Percentiles rank a stretch among this genome's conserved stretches.
phyloP scores from a whole-genome alignment of 257 asterid species.

The Plantago elongata region DNA sequence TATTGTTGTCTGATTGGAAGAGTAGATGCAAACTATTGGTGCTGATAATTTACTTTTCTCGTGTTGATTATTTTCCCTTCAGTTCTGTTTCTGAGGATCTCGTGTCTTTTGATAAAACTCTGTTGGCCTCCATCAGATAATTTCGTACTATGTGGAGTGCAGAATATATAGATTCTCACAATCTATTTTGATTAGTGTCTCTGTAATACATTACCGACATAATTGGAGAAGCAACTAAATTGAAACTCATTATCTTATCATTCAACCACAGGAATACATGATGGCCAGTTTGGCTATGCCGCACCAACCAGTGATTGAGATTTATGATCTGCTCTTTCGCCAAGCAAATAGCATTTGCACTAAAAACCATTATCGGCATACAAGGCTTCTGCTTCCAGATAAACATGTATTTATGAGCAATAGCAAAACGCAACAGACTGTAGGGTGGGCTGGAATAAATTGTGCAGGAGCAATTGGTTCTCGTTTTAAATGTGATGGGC shows the following conservation, averaged over 20 bases:
- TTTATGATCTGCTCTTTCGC: conserved; percentile 31
- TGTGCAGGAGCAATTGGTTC: conserved; percentile 26
- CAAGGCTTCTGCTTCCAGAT: conserved; percentile 22
- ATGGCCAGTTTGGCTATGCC: conserved; percentile 42
- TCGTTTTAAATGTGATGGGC: conserved; percentile 30
- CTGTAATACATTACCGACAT: conserved; percentile 13
- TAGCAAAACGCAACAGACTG: conserved; percentile 21
- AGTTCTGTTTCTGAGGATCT: no score
- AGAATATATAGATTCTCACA: background rate
- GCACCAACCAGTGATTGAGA: conserved; percentile 36
- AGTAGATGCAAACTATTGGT: no score
- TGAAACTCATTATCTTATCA: conserved; percentile 2
- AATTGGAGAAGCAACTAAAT: conserved; percentile 2
- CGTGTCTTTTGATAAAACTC: no score
- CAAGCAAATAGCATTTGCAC: conserved; percentile 28
- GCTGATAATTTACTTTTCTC: no score
- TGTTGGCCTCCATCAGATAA: no score
- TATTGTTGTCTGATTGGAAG: no score
- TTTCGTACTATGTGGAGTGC: no score
- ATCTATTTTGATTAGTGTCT: background rate
- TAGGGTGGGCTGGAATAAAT: conserved; percentile 23
- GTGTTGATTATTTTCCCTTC: no score
- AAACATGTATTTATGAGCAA: conserved; percentile 21
- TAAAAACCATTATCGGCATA: conserved; percentile 17
- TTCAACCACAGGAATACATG: conserved; percentile 16